Evolutionary conservation across 176 grass and related monocot species (phyloP), one percentile per base, ranked within the genome.

Genomic region (Carex pumila): DNA sequence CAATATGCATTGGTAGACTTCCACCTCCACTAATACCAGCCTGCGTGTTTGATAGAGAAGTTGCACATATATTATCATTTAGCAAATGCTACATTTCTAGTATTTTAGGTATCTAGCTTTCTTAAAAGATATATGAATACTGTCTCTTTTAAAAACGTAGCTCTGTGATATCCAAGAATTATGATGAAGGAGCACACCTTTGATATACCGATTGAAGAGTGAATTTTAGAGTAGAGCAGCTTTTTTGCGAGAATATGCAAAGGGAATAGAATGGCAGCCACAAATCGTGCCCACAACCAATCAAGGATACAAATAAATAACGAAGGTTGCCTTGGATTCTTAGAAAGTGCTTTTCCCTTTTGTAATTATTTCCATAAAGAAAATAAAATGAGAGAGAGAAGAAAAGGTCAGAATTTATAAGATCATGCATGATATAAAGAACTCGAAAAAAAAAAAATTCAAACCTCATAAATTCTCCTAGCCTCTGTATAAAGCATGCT

Each of bases 21-120:
- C 92, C 95, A 86, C 95, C 95, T 57, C 92, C 92, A 91, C 91
- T 98, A 39, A 98, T 86, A 79, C 92, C 92, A 89, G 95, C 92
- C 95, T 98, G 89, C 84, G 91, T 90, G 81, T 88, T 81, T 83
- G 80, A 64, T 92, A 70, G 12, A 80, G 19, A 87, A 91, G 88
- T 41, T 58, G 85, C 12, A 57, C 49, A 52, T 79, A 79, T 81
- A 79, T 85, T 88, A 84, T 84, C 72, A 72, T 83, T 52, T 75
- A 7, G 3, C 45, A 75, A 75, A 75, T 52, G 22, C n/a, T 54
- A 52, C 14, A 75, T 19, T 47, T 55, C 19, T 30, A 67, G 13
- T 67, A 67, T 37, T 32, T 64, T 39, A 3, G 15, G 12, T 17
- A 65, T 65, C 43, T 64, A 5, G 9, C 39, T n/a, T 65, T n/a